phyloP scores from a whole-genome alignment of 208 protist genomes.

The Trypanosoma melophagium region DNA sequence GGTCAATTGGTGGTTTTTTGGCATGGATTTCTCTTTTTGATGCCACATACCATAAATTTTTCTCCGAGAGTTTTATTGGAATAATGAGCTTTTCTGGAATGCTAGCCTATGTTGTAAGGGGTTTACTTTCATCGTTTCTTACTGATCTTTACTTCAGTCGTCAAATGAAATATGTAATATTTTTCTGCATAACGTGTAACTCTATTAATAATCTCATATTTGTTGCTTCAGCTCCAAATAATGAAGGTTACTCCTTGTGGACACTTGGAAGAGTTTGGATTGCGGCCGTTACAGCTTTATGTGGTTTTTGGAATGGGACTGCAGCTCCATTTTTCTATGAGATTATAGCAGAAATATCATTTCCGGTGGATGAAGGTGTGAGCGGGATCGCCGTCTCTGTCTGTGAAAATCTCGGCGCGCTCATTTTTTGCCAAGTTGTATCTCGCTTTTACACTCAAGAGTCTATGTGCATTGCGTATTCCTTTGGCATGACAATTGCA shows the following conservation, averaged over 20 bases:
- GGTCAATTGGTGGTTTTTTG: conserved; percentile 79
- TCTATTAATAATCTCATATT: conserved; percentile 78
- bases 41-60: conserved; percentile 66
- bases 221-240: conserved; percentile 74
- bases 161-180: conserved; percentile 90
- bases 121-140: conserved; percentile 73
- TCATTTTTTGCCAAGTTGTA: conserved; percentile 82
- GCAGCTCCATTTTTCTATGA: conserved; percentile 88
- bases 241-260: conserved; percentile 73
- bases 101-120: conserved; percentile 71
- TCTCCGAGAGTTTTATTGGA: conserved; percentile 72
- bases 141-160: conserved; percentile 81
- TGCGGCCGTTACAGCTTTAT: conserved; percentile 67
- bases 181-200: conserved; percentile 82
- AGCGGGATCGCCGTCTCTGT: conserved; percentile 80
- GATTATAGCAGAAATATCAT: conserved; percentile 83
- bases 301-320: conserved; percentile 86
- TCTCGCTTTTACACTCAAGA: conserved; percentile 65
- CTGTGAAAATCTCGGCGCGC: conserved; percentile 81
- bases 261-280: conserved; percentile 67
- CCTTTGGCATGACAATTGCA: conserved; percentile 78
- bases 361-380: conserved; percentile 83
- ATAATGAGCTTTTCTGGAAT: conserved; percentile 85
- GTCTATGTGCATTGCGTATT: conserved; percentile 83
- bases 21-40: conserved; percentile 87